These are phyloP conservation scores for Fusarium gaditjirri DNA, from an alignment of 2,329 filamentous ascomycete species.

Conservation along the genomic window DNA sequence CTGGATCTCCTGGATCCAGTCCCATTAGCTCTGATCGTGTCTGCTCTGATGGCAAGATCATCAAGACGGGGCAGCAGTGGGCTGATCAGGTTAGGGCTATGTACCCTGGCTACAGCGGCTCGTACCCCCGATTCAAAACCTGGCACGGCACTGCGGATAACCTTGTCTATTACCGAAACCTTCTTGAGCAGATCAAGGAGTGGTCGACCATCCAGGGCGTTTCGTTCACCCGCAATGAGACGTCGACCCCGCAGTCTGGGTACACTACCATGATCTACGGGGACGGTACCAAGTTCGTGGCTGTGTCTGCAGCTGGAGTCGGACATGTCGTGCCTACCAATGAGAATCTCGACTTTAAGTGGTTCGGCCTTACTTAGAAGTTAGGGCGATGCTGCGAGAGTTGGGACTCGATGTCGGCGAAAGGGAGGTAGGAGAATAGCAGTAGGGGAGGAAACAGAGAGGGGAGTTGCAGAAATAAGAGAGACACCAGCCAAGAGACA, in stretches of 20 bases:
- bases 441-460: too few relatives aligned
- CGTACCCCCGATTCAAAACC: conserved; percentile 7
- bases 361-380: neutral
- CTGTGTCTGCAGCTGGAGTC: conserved; percentile 6
- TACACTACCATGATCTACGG: conserved; percentile 7
- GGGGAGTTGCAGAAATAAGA: too few relatives aligned
- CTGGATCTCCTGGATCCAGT: conserved; percentile 3
- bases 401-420: rapidly evolving
- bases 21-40: conserved; percentile 3
- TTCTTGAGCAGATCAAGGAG: conserved; percentile 15
- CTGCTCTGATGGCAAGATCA: conserved; percentile 2
- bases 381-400: neutral
- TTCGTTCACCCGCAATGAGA: neutral
- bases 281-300: conserved; percentile 5
- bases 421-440: too few relatives aligned
- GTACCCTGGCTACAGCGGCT: conserved; percentile 6
- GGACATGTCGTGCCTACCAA: conserved; percentile 5
- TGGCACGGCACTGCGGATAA: conserved; percentile 2
- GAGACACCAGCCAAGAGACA: neutral
- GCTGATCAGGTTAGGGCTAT: neutral
- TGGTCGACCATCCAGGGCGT: conserved; percentile 5
- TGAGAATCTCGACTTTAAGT: conserved; percentile 9
- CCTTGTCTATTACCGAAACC: conserved; percentile 8
- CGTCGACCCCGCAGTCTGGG: neutral
- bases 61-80: conserved; percentile 1